These are phyloP conservation scores for Grosmannia clavigera DNA, from an alignment of 2,329 filamentous ascomycete genomes.

Conservation along the genomic window DNA sequence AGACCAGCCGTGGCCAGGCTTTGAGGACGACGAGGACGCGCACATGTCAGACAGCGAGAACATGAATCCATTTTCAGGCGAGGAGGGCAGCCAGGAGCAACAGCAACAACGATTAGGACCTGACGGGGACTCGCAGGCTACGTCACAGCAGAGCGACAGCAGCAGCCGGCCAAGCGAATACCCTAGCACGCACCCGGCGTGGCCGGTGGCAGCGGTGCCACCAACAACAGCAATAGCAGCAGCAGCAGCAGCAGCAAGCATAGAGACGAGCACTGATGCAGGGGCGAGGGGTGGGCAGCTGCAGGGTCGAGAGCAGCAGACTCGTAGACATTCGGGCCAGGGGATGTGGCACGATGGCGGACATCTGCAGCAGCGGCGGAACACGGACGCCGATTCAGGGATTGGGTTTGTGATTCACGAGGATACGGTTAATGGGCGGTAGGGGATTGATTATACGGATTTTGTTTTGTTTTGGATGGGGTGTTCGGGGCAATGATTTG, in stretches of 20 bases:
- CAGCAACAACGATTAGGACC: not conserved
- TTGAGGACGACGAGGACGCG: slow-evolving; percentile 28
- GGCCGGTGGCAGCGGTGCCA: not conserved
- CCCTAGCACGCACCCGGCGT: slow-evolving; percentile 33
- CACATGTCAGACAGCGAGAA: slow-evolving; percentile 38
- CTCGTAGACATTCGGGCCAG: not conserved
- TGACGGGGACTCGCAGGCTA: not conserved
- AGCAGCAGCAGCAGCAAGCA: no score
- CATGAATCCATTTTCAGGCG: slow-evolving; percentile 26
- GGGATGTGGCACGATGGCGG: not conserved
- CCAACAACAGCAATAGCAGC: no score
- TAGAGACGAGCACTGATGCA: no score
- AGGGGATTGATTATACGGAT: not conserved
- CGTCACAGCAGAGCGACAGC: not conserved
- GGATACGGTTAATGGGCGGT: not conserved
- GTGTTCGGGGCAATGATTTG: no score
- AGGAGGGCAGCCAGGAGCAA: not conserved
- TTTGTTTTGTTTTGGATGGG: not conserved
- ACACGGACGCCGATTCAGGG: not conserved
- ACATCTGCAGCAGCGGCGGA: not conserved
- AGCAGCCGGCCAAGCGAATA: slow-evolving; percentile 46
- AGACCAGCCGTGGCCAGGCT: slow-evolving; percentile 44
- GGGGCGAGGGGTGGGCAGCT: not conserved
- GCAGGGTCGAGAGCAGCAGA: not conserved
- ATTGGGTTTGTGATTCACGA: not conserved